Percentiles rank a stretch among this genome's conserved stretches.
Conservation (phyloP, 768 basidiomycete species). For the Kwoniella botswanensis region DNA sequence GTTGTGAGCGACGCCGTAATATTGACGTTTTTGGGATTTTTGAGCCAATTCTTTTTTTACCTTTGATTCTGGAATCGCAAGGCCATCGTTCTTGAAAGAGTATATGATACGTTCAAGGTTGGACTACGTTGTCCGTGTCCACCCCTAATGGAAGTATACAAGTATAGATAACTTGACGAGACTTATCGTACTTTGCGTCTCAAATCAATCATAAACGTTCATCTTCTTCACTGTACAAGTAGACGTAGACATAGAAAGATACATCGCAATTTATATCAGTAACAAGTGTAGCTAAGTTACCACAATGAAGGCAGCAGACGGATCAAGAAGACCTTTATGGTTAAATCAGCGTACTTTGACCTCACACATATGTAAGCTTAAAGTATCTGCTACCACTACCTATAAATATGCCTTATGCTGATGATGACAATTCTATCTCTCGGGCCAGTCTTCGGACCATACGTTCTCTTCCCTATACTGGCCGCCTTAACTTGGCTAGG, state of each 20-base stretch:
- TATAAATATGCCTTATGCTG: no score
- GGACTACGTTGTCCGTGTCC: background rate
- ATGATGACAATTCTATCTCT: no score
- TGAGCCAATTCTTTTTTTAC: background rate
- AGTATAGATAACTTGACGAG: no score
- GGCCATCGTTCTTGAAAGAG: background rate
- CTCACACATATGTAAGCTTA: constrained; percentile 46
- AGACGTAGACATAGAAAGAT: background rate
- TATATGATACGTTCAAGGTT: background rate
- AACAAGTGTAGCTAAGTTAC: no score
- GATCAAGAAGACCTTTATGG: constrained; percentile 35
- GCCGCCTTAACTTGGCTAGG: constrained; percentile 53
- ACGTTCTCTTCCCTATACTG: constrained; percentile 50
- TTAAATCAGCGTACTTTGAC: constrained; percentile 49
- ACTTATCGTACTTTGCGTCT: no score
- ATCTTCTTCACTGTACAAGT: no score
- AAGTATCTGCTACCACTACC: no score
- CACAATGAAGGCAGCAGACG: constrained; percentile 19
- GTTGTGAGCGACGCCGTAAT: constrained; percentile 8
- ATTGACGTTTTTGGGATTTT: constrained; percentile 8
- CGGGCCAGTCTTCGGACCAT: constrained; percentile 52
- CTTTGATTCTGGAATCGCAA: background rate
- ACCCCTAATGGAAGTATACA: no score
- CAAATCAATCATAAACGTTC: no score
- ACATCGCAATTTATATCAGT: no score